Evolutionary conservation across 2,329 filamentous ascomycete species (phyloP).

Genomic region (Aspergillus neoniger): DNA sequence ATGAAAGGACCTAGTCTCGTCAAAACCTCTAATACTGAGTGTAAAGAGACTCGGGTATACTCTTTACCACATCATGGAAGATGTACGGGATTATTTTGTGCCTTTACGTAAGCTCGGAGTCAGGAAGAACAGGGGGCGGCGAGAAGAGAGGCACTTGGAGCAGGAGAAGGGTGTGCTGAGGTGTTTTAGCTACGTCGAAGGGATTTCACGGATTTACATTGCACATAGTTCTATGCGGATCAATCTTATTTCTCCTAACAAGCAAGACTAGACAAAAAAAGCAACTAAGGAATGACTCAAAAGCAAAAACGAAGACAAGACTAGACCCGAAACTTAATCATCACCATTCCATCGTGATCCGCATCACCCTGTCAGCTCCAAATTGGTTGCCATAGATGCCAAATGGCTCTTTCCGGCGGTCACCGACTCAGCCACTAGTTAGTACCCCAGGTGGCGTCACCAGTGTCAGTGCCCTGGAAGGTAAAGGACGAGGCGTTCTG

Average conservation of each 20-base stretch:
- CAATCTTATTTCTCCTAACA: background rate
- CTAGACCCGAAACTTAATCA: background rate
- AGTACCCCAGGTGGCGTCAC: background rate
- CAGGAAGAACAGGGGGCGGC: too few species aligned
- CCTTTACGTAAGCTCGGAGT: too few species aligned
- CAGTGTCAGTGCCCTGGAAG: background rate
- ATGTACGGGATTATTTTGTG: too few species aligned
- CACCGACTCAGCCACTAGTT: background rate
- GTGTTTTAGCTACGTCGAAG: too few species aligned
- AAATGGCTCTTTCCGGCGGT: background rate
- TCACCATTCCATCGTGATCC: background rate
- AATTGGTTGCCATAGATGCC: background rate
- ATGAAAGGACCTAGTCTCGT: too few species aligned
- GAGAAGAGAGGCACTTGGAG: too few species aligned
- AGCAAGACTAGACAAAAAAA: background rate
- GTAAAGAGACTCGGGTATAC: too few species aligned
- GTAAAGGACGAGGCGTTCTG: constrained; percentile 5
- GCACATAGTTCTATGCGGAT: background rate
- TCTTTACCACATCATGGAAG: too few species aligned
- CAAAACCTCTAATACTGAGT: too few species aligned
- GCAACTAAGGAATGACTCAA: background rate
- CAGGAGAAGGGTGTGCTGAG: too few species aligned
- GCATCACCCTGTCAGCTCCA: background rate
- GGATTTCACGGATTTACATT: background rate
- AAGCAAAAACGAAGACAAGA: background rate